Evolutionary conservation across 2,329 filamentous ascomycete genomes (phyloP).

Genomic region (Phialophora verrucosa): DNA sequence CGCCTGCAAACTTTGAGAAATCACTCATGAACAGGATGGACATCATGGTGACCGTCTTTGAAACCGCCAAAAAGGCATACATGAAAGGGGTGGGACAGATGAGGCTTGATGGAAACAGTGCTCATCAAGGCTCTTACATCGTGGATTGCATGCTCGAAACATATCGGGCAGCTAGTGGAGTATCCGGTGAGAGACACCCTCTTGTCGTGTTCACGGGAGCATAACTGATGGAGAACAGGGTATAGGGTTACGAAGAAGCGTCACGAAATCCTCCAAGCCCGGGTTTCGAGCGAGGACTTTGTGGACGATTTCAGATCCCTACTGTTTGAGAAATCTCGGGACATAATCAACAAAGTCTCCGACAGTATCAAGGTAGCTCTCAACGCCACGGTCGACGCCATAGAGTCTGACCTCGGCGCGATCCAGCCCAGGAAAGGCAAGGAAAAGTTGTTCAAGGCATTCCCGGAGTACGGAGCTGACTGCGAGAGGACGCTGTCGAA

Average conservation of each 20-base stretch:
- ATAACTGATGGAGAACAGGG: not conserved
- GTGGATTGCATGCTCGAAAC: not conserved
- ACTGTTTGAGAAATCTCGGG: not conserved
- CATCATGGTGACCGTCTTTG: not conserved
- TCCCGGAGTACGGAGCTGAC: not conserved
- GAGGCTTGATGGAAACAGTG: not conserved
- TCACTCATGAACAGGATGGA: not conserved
- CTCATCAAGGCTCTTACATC: not conserved
- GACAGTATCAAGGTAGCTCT: not conserved
- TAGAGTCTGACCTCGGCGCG: not conserved
- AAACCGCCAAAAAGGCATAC: not conserved
- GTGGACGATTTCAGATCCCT: not conserved
- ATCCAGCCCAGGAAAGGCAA: not conserved
- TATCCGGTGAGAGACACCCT: not conserved
- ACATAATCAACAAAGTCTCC: not conserved
- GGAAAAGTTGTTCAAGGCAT: not conserved
- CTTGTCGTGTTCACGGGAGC: not conserved
- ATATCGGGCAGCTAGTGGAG: not conserved
- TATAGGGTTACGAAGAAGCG: not conserved
- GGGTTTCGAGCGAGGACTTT: not conserved
- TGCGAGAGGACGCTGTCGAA: not conserved
- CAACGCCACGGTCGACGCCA: not conserved
- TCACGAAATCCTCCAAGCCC: not conserved
- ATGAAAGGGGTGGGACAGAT: not conserved
- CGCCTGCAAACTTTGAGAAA: not conserved